Evolutionary conservation across 1,284 basidiomycete genomes (phyloP).

Genomic region (Ustilago nuda): DNA sequence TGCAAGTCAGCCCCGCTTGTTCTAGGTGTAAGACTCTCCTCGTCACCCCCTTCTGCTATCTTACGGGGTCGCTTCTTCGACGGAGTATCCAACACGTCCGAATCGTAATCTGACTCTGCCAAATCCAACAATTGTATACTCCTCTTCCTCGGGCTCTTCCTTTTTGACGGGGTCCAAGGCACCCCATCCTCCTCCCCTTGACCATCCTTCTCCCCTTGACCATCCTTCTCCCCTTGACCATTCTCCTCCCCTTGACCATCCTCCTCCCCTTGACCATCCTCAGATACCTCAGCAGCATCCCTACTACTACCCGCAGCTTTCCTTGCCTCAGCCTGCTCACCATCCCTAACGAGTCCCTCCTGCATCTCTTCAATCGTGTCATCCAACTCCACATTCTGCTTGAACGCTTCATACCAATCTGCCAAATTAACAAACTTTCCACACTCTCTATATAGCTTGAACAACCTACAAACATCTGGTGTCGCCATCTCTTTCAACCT

Average conservation of each 20-base stretch:
- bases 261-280: neutral
- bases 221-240: neutral
- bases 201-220: neutral
- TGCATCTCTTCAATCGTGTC: constrained; percentile 5
- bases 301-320: neutral
- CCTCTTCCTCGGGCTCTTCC: constrained; percentile 13
- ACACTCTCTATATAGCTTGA: constrained; percentile 58
- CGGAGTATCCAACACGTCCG: constrained; percentile 26
- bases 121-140: neutral
- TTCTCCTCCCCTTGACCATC: neutral
- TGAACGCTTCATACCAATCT: constrained; percentile 66
- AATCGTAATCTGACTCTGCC: constrained; percentile 16
- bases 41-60: neutral
- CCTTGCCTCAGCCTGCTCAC: constrained; percentile 1
- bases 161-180: constrained; percentile 14
- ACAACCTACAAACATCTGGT: constrained; percentile 61
- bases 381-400: constrained; percentile 47
- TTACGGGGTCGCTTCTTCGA: constrained; percentile 10
- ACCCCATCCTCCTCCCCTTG: constrained; percentile 1
- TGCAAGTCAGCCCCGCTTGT: constrained; percentile 39
- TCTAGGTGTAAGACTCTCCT: neutral
- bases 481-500: constrained; percentile 7
- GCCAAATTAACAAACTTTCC: constrained; percentile 64
- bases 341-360: constrained; percentile 3
- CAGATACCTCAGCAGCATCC: neutral